A percentile compares a stretch with the other conserved stretches of the same genome.
phyloP scores from a whole-genome alignment of 352 stramenopile species.

The Paralagenidium karlingii region DNA sequence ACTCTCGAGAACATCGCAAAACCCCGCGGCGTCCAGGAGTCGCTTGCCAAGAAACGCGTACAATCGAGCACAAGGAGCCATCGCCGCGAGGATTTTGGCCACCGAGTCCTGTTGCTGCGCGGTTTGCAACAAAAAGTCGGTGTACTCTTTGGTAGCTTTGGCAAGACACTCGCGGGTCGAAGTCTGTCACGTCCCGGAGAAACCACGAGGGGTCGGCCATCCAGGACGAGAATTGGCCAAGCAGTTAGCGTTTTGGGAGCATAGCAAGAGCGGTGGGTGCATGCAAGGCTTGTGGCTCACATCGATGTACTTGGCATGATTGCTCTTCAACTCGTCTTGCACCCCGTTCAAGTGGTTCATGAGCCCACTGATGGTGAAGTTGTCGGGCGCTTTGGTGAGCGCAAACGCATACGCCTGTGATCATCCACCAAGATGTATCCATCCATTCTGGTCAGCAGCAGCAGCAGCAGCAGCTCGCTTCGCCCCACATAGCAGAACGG shows the following conservation, averaged over 20 bases:
- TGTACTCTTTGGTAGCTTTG: constrained; percentile 29
- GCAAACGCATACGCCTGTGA: constrained; percentile 24
- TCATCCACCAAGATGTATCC: neutral
- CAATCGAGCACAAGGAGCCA: constrained; percentile 36
- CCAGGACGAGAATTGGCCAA: constrained; percentile 3
- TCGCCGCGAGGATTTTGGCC: constrained; percentile 28
- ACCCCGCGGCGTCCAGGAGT: constrained; percentile 8
- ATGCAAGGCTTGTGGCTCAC: too few relatives aligned
- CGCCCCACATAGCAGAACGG: neutral
- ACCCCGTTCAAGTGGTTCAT: constrained; percentile 29
- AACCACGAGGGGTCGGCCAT: too few relatives aligned
- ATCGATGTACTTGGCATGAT: too few relatives aligned
- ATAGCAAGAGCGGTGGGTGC: constrained; percentile 24
- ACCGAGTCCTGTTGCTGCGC: constrained; percentile 16
- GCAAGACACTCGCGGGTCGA: too few relatives aligned
- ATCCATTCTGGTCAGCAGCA: neutral
- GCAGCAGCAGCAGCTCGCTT: too few relatives aligned
- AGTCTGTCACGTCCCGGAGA: too few relatives aligned
- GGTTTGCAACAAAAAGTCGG: constrained; percentile 30
- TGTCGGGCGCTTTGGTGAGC: constrained; percentile 21
- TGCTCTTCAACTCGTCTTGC: constrained; percentile 25
- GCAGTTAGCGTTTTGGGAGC: neutral
- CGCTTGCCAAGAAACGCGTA: constrained; percentile 29
- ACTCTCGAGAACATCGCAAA: neutral
- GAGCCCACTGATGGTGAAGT: constrained; percentile 18